Conservation (phyloP, 2,329 filamentous ascomycete species). For the Colletotrichum gloeosporioides region DNA sequence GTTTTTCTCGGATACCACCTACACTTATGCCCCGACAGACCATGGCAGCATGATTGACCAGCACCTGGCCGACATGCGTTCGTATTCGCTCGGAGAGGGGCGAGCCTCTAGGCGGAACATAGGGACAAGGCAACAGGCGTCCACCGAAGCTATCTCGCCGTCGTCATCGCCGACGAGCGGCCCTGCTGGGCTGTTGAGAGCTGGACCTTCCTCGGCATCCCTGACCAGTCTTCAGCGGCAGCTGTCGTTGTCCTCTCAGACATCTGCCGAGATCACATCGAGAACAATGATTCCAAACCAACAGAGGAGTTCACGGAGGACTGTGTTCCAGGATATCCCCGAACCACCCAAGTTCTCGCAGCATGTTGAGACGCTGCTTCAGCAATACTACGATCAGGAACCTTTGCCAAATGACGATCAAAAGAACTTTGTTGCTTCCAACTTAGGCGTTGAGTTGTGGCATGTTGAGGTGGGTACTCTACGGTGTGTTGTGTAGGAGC, state of each 20-base stretch:
- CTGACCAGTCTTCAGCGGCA: neutral
- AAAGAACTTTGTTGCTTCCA: constrained; percentile 59
- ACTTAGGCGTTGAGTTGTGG: constrained; percentile 54
- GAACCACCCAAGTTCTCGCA: constrained; percentile 51
- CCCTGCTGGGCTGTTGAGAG: constrained; percentile 22
- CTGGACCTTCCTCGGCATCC: constrained; percentile 25
- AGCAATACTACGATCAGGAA: constrained; percentile 57
- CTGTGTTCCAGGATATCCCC: constrained; percentile 42
- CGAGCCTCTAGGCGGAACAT: neutral
- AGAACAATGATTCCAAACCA: constrained; percentile 51
- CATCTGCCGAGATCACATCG: constrained; percentile 31
- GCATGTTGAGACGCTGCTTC: constrained; percentile 55
- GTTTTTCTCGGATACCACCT: constrained; percentile 10
- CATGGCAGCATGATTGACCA: neutral
- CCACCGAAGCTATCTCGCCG: neutral
- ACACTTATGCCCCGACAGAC: neutral
- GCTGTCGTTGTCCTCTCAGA: neutral
- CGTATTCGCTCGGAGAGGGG: neutral
- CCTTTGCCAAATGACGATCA: constrained; percentile 54
- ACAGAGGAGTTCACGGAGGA: constrained; percentile 44
- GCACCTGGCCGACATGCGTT: neutral
- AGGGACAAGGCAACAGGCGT: neutral
- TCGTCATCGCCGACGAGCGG: constrained; percentile 27
- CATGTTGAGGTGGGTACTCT: constrained; percentile 50
- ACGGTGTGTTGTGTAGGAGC: too few species aligned